Evolutionary conservation across 164 flowering plant genomes (phyloP).

Genomic region (Amborella trichopoda): DNA sequence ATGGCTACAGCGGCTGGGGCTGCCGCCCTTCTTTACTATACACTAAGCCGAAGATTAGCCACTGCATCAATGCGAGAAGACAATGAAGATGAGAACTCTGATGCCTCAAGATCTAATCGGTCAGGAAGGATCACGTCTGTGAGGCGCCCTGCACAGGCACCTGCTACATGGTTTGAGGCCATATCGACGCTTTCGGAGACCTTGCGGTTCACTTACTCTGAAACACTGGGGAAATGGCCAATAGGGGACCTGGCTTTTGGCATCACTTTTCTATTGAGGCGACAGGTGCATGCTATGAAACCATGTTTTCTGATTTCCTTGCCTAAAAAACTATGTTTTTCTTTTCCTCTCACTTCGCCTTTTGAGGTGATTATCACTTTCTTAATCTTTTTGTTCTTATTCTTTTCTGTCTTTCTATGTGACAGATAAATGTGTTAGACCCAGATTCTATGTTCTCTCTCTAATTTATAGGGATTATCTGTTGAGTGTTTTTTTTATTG

Average conservation of each 20-base stretch:
- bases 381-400: no score
- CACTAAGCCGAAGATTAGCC: slow-evolving; percentile 24
- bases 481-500: no score
- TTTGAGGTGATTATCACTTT: no score
- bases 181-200: slow-evolving; percentile 75
- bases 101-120: slow-evolving; percentile 22
- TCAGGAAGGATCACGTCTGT: slow-evolving; percentile 27
- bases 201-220: slow-evolving; percentile 77
- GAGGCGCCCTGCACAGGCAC: slow-evolving; percentile 74
- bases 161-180: slow-evolving; percentile 79
- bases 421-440: no score
- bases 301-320: no score
- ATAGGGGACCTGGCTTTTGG: slow-evolving; percentile 94
- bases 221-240: slow-evolving; percentile 97
- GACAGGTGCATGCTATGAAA: no score
- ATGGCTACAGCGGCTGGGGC: slow-evolving; percentile 68
- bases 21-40: slow-evolving; percentile 37
- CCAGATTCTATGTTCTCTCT: no score
- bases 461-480: no score
- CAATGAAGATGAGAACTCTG: slow-evolving; percentile 9
- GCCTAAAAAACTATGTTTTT: no score
- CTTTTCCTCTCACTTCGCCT: no score
- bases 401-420: no score
- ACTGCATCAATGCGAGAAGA: slow-evolving; percentile 14
- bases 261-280: slow-evolving; percentile 73